These are phyloP conservation scores for Clausena lansium DNA, from an alignment of 345 rosid genomes.

Conservation along the genomic window DNA sequence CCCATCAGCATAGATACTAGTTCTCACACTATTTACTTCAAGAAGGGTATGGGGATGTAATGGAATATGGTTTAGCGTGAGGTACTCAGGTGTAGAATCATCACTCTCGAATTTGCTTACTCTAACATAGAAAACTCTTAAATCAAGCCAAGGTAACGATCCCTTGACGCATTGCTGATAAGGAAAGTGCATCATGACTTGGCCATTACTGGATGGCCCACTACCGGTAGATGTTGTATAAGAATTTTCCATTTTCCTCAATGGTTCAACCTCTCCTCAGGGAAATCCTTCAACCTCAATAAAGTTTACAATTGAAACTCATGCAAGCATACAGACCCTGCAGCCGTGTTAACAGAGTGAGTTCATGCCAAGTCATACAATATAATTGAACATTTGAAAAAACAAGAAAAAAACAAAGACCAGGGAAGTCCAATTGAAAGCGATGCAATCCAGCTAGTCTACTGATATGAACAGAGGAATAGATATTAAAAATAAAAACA, in stretches of 20 bases:
- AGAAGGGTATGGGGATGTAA: slow-evolving; percentile 62
- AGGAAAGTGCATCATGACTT: slow-evolving; percentile 29
- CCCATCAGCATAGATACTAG: slow-evolving; percentile 55
- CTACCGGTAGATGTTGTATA: slow-evolving; percentile 36
- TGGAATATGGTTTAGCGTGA: slow-evolving; percentile 70
- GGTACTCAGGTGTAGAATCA: slow-evolving; percentile 61
- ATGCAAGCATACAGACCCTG: slow-evolving; percentile 21
- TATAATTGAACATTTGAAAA: slow-evolving; percentile 3
- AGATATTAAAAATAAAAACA: neutral
- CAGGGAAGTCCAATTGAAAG: neutral
- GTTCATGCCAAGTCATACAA: slow-evolving; percentile 15
- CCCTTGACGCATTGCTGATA: slow-evolving; percentile 36
- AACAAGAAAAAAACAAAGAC: slow-evolving; percentile 1
- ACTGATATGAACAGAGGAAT: neutral
- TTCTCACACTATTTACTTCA: slow-evolving; percentile 73
- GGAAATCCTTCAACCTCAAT: slow-evolving; percentile 27
- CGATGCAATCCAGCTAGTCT: slow-evolving; percentile 7
- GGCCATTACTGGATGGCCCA: slow-evolving; percentile 36
- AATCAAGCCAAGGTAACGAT: slow-evolving; percentile 60
- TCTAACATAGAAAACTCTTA: slow-evolving; percentile 88
- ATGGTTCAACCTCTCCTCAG: slow-evolving; percentile 18
- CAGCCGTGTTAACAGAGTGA: slow-evolving; percentile 16
- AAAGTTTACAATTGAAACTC: slow-evolving; percentile 20
- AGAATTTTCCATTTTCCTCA: slow-evolving; percentile 49
- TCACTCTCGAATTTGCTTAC: slow-evolving; percentile 59